Evolutionary conservation across 768 basidiomycete species (phyloP).

Genomic region (Royoungia palumana): DNA sequence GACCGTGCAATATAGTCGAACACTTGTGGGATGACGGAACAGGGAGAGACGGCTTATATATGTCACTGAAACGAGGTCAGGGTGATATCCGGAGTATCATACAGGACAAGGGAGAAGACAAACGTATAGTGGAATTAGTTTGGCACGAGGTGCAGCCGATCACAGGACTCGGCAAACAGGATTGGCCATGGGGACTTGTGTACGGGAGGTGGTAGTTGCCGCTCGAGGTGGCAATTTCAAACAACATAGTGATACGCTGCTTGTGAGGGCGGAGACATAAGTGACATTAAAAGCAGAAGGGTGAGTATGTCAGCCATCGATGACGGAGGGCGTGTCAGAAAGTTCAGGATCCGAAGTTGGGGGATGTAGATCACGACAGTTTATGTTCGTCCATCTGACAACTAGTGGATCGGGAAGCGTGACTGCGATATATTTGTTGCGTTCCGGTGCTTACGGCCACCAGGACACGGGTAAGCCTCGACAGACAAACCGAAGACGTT

Average conservation of each 20-base stretch:
- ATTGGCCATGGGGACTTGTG: constrained; percentile 5
- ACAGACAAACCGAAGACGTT: constrained; percentile 13
- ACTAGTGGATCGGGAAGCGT: constrained; percentile 11
- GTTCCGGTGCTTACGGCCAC: constrained; percentile 1
- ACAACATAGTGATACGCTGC: constrained; percentile 4
- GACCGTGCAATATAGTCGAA: constrained; percentile 23
- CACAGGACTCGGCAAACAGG: constrained; percentile 16
- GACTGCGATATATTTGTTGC: background rate
- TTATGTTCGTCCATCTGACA: background rate
- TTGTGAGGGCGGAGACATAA: constrained; percentile 4
- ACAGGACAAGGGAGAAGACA: constrained; percentile 23
- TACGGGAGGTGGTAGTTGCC: constrained; percentile 2
- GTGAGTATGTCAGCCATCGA: constrained; percentile 12
- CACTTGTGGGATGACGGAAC: constrained; percentile 16
- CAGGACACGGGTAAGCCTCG: constrained; percentile 2
- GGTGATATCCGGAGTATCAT: constrained; percentile 27
- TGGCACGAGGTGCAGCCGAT: constrained; percentile 37
- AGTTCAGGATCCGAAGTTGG: constrained; percentile 12
- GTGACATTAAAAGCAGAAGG: constrained; percentile 5
- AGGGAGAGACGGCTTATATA: constrained; percentile 26
- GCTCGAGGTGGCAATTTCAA: constrained; percentile 8
- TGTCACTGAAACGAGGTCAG: constrained; percentile 40
- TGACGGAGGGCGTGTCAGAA: constrained; percentile 11
- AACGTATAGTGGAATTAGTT: constrained; percentile 24
- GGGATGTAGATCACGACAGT: constrained; percentile 18